phyloP scores from a whole-genome alignment of 192 early-diverging fungal genomes.

The Coemansia sp. region DNA sequence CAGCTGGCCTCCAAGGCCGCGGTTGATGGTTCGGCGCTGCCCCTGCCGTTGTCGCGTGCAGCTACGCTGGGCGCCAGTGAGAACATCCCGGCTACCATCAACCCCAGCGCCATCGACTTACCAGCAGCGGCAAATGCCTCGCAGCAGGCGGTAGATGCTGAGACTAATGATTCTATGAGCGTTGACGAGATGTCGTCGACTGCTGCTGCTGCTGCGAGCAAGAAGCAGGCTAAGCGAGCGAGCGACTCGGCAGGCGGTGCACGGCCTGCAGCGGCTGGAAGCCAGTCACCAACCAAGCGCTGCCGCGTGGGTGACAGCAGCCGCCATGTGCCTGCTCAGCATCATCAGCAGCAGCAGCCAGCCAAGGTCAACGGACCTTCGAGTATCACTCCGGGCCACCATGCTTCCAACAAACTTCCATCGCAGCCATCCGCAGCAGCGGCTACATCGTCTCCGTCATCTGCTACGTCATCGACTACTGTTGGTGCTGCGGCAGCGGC shows the following conservation, averaged over 20 bases:
- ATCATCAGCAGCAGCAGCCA: neutral
- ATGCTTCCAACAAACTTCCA: too few species aligned
- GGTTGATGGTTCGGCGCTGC: slow-evolving; percentile 5
- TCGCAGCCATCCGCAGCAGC: neutral
- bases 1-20: slow-evolving; percentile 41
- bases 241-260: neutral
- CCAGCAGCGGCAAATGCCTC: slow-evolving; percentile 2
- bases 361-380: neutral
- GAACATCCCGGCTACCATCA: slow-evolving; percentile 37
- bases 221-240: slow-evolving; percentile 3
- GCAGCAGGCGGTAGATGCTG: neutral
- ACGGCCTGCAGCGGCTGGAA: slow-evolving; percentile 1
- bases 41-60: slow-evolving; percentile 9
- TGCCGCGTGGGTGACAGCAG: neutral
- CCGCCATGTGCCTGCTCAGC: neutral
- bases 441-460: neutral
- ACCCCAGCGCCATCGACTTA: slow-evolving; percentile 47
- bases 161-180: slow-evolving; percentile 1
- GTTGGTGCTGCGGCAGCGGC: neutral
- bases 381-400: neutral
- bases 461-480: neutral
- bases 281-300: slow-evolving; percentile 16
- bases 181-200: slow-evolving; percentile 5
- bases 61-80: slow-evolving; percentile 15
- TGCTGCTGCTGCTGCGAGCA: neutral